A percentile compares a stretch with the other conserved stretches of the same genome.
Conservation (phyloP, 352 stramenopile species). For the Globisporangium irregulare region DNA sequence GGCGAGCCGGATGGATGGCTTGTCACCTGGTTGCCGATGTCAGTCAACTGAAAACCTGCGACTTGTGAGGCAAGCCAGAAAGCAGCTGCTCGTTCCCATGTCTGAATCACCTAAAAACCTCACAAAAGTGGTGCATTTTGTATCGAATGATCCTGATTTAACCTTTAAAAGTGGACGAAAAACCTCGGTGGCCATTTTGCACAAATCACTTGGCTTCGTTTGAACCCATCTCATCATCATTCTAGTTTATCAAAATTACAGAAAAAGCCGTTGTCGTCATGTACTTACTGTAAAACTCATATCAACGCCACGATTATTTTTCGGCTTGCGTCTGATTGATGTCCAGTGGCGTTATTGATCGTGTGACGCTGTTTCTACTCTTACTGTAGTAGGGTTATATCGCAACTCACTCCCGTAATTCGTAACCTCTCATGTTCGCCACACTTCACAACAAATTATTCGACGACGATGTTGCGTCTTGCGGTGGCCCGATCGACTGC, state of each 20-base stretch:
- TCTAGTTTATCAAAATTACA: not conserved
- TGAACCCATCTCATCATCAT: conserved; percentile 13
- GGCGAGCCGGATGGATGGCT: not conserved
- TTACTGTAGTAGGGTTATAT: too few species aligned
- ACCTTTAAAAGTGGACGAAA: not conserved
- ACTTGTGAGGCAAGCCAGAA: conserved; percentile 4
- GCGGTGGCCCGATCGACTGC: conserved; percentile 26
- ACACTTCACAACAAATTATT: not conserved
- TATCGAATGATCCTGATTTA: conserved; percentile 5
- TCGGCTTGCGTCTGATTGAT: too few species aligned
- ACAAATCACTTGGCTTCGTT: not conserved
- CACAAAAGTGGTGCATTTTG: not conserved
- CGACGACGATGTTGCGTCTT: conserved; percentile 40
- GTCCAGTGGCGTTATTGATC: too few species aligned
- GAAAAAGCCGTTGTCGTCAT: too few species aligned
- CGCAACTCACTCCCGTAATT: not conserved
- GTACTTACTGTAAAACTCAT: too few species aligned
- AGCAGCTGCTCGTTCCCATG: conserved; percentile 2
- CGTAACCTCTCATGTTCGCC: not conserved
- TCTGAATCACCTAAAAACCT: not conserved
- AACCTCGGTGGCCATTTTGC: conserved; percentile 6
- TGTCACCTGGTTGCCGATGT: not conserved
- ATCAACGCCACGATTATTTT: too few species aligned
- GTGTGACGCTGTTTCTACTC: too few species aligned
- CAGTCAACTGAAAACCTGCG: conserved; percentile 3